Base-by-base conservation (phyloP, 2,329 filamentous ascomycete species). In the Stachybotrys elegans region DNA sequence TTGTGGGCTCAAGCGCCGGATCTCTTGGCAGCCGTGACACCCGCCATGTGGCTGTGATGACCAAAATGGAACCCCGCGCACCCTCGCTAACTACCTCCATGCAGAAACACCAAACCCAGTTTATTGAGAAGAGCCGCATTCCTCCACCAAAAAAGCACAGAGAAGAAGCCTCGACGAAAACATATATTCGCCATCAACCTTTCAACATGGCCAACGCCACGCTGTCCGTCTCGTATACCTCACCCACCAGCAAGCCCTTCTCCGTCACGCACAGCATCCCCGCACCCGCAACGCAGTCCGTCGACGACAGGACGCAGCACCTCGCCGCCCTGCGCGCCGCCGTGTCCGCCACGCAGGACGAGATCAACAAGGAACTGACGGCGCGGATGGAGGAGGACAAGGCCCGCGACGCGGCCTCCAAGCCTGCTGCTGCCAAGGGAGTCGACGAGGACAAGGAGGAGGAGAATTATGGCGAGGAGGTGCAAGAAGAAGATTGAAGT, bases 381-480 rank as follows among this genome's bases (percentile, higher is more conserved):
- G 61, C 70, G 42, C 79, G 83, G 45, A 91, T 91, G 87, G 84
- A 84, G 29, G 75, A 85, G 48, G 86, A 90, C 59, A 85, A 83
- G 58, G 67, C 65, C 8, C 66, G 68, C 13, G 72, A 72, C 14
- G 65, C 64, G 2, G 61, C 63, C 3, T 56, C 45, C 19, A 50
- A 37, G 27, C 47, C 57, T 46, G 40, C 57, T 46, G 32, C 42
- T 16, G 56, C 49, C 41, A 55, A 47, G 38, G 55, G 47, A 8
- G 56, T 71, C 9, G 74, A 80, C 47, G 79, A 83, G 47, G 71
- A 63, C 11, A 75, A 76, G 49, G 81, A 83, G 58, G 86, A 89
- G 58, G 80, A 87, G 56, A 86, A 90, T 59, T 95, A 95, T 60
- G 90, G 89, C 39, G 90, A 95, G 63, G 89, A 95, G 62, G 78